Evolutionary conservation across 2,329 filamentous ascomycete species (phyloP), one percentile per base, ranked within the genome.

Genomic region (Decorospora gaudefroyi): DNA sequence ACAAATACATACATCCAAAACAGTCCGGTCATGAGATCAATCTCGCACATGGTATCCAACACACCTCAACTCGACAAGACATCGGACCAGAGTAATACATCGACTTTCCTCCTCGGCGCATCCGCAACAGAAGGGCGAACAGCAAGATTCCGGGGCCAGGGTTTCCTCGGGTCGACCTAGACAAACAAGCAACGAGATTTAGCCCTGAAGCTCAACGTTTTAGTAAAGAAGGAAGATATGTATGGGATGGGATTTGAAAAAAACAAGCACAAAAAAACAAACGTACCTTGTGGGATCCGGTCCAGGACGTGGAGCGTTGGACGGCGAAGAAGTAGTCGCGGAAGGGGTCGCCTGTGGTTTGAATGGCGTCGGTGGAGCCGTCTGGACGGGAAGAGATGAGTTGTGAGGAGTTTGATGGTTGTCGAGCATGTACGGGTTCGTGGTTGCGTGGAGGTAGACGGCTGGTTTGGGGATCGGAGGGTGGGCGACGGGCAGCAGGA

Each of bases 11-110:
- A n/a, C n/a, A n/a, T n/a, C n/a, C n/a, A n/a, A n/a, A n/a, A n/a
- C n/a, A n/a, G n/a, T n/a, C n/a, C n/a, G n/a, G n/a, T n/a, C n/a
- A n/a, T n/a, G n/a, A n/a, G n/a, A n/a, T n/a, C n/a, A n/a, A n/a
- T n/a, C n/a, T n/a, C n/a, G n/a, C n/a, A n/a, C n/a, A n/a, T n/a
- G n/a, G n/a, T n/a, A n/a, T n/a, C 32, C 8, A 11, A 1, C 4
- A 13, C 8, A n/a, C 19, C 21, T 29, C 32, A 33, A 10, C 22
- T 25, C 6, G 15, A 13, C 17, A 61, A 10, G 9, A 49, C 39
- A 36, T 61, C 57, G 0, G 12, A 32, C 59, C 55, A 61, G 4
- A n/a, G 7, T 46, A 62, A 10, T 8, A 56, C 53, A 43, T 62
- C 53, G 1, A 57, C 40, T 25, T 53, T 51, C 5, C 4, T 37